Evolutionary conservation across 495 filamentous ascomycete genomes (phyloP), one percentile per base, ranked within the genome.

Genomic region (Evernia prunastri): DNA sequence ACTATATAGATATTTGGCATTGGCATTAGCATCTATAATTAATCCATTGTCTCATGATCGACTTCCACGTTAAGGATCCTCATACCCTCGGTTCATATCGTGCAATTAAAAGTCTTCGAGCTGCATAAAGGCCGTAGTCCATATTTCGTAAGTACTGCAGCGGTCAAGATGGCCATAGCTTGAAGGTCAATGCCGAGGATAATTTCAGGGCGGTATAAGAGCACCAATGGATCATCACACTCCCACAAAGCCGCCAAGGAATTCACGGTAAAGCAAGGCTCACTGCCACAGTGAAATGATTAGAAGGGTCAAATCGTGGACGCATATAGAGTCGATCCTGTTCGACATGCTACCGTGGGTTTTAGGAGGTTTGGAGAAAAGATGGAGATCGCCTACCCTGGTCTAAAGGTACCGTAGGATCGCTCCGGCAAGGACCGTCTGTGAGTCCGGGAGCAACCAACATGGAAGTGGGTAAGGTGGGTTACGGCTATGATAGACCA

Each of bases 221-320:
- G 62, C 54, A 56, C 62, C 62, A 64, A 56, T 64, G 25, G 45
- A 58, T 4, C 42, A 29, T 49, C 56, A 43, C n/a, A 40, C 35
- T 33, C 51, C 39, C 10, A 3, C 7, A 47, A 43, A 53, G 23
- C 49, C 42, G 51, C 47, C 60, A 25, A 29, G 49, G 4, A 42
- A 27, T n/a, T n/a, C 17, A 29, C 27, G 29, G 29, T 33, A 54
- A 35, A 54, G 0, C 51, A 54, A 54, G 29, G 51, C 47, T 51
- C 47, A 51, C 47, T 51, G 47, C 47, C 47, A 29, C 47, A 51
- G 4, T 49, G 45, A 49, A 8, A 23, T 11, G 10, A 45, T 11
- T 23, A 12, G 7, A 8, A 23, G 42, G 23, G 42, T 45, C 42
- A 45, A 23, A 49, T 25, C 45, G 25, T 49, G 45, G 1, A 27